Base-by-base conservation (phyloP, 163 green algal species). In the Chlamydomonas reinhardtii region DNA sequence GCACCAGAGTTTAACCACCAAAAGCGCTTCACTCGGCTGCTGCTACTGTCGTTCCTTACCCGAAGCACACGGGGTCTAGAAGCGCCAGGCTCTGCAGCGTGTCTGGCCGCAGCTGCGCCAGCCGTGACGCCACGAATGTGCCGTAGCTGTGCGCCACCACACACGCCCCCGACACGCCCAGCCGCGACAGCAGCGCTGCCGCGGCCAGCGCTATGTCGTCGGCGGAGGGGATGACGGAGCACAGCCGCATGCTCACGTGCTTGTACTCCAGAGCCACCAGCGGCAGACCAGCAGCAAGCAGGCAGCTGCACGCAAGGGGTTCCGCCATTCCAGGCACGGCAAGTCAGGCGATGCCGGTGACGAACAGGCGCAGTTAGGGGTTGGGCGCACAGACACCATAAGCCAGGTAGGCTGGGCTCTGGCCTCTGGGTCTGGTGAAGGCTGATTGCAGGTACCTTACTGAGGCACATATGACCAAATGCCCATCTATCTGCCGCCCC, bases 141-240 rank as follows among this genome's bases (percentile, higher is more conserved):
- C 92, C 92, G 74, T 94, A 95, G 61, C 48, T 86, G 86, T 95
- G 92, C 4, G 76, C 91, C 35, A 94, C 83, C 61, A 94, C 69
- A 65, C 73, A 89, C 35, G 73, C 84, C 83, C 88, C 61, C 12
- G 84, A 84, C n/a, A 91, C 20, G 14, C 92, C 83, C 77, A 90
- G 56, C 31, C 64, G 19, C 27, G 84, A 79, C 70, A 92, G 29
- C 27, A 80, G 66, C 27, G 48, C 64, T 34, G 79, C 66, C 34
- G 85, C 88, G 0, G 9, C 65, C 35, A 54, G 73, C 25, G 88
- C 83, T 16, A 87, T 37, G 65, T 87, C 68, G 27, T 64, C 82
- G 25, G 75, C 85, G 9, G 85, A 89, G 59, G 92, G 92, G 4
- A 94, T 86, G 81, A 85, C 78, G 32, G 66, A 78, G 80, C 81